Evolutionary conservation across 228 moss, liverwort and hornwort species (phyloP).

Genomic region (Sphagnum fallax): DNA sequence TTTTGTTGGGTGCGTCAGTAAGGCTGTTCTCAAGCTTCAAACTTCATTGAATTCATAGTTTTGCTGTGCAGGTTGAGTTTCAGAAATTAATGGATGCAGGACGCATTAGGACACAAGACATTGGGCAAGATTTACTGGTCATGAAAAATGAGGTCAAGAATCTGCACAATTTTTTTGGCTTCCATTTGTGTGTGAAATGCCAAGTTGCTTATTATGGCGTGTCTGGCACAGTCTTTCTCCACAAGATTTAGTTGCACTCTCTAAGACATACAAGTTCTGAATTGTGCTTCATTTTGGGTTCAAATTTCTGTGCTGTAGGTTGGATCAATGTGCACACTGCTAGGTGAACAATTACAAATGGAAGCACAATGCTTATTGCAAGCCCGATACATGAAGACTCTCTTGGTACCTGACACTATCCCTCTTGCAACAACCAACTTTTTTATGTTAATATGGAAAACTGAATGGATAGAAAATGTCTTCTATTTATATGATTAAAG

Average conservation of each 20-base stretch:
- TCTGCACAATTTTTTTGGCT: background rate
- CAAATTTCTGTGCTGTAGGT: constrained; percentile 14
- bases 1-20: background rate
- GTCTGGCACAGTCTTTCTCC: background rate
- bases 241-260: background rate
- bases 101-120: constrained; percentile 39
- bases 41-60: no score
- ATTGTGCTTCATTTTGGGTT: background rate
- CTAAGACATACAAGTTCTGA: background rate
- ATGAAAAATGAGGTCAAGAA: constrained; percentile 41
- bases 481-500: no score
- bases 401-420: constrained; percentile 19
- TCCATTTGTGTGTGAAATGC: background rate
- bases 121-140: constrained; percentile 48
- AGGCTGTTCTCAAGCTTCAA: no score
- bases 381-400: constrained; percentile 41
- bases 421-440: no score
- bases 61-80: constrained; percentile 27
- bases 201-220: background rate
- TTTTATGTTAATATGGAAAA: no score
- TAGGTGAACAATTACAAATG: constrained; percentile 32
- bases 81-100: constrained; percentile 34
- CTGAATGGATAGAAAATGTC: no score
- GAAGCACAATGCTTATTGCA: constrained; percentile 45
- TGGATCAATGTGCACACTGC: constrained; percentile 46